Conservation (phyloP, 2,329 filamentous ascomycete species). For the Sporothrix curviconia region DNA sequence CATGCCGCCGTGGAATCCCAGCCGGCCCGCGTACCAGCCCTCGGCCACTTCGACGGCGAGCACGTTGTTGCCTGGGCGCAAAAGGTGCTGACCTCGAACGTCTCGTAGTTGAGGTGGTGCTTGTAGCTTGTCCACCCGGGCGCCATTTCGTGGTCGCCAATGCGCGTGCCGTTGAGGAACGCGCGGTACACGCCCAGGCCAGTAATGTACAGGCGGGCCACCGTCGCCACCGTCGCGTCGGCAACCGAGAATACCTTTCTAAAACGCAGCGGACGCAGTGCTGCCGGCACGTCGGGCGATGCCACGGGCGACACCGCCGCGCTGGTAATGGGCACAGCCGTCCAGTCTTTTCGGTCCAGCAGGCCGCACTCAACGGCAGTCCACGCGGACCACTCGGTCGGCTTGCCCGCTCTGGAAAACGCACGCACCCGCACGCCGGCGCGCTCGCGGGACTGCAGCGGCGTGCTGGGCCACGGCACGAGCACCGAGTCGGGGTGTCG, state of each 20-base stretch:
- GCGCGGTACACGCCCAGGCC: conserved; percentile 30
- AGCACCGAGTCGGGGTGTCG: conserved; percentile 24
- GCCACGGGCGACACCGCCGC: background rate
- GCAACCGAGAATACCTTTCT: conserved; percentile 17
- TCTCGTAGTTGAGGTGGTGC: conserved; percentile 36
- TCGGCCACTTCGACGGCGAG: conserved; percentile 36
- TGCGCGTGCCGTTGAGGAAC: conserved; percentile 30
- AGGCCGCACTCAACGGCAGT: conserved; percentile 18
- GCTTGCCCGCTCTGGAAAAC: background rate
- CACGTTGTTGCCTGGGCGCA: conserved; percentile 21
- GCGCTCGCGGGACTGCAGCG: conserved; percentile 14
- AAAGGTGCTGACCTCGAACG: conserved; percentile 33
- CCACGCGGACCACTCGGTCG: conserved; percentile 19
- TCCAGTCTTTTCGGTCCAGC: conserved; percentile 16
- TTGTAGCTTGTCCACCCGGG: conserved; percentile 39
- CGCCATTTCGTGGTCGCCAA: conserved; percentile 28
- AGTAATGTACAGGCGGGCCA: conserved; percentile 31
- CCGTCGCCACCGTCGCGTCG: conserved; percentile 29
- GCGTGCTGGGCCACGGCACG: conserved; percentile 30
- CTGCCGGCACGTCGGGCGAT: conserved; percentile 11
- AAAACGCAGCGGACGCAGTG: conserved; percentile 21
- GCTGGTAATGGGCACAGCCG: conserved; percentile 10
- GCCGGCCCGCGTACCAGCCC: conserved; percentile 37
- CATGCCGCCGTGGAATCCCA: conserved; percentile 20
- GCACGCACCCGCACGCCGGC: conserved; percentile 17